Conservation (phyloP, 371 early-diverging fungal species). For the Mucor velutinosus region DNA sequence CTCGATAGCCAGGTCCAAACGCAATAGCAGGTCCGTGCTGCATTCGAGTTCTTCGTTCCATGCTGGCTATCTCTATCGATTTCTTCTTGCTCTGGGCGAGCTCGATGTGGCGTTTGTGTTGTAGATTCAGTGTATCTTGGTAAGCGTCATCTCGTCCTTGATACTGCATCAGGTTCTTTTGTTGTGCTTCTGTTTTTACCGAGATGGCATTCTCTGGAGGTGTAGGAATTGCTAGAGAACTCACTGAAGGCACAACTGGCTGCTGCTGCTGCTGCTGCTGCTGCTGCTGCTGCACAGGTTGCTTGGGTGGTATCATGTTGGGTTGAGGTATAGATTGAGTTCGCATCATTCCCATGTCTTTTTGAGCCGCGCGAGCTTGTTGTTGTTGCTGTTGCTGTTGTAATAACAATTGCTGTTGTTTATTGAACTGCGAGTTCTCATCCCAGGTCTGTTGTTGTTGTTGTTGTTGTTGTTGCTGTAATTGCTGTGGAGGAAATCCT, state of each 20-base stretch:
- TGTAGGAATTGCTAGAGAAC: constrained; percentile 22
- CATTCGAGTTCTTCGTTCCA: constrained; percentile 35
- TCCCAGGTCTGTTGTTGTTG: neutral
- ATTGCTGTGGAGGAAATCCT: neutral
- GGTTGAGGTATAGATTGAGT: constrained; percentile 2
- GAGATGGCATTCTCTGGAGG: constrained; percentile 18
- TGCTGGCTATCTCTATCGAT: constrained; percentile 33
- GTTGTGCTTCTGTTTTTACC: constrained; percentile 16
- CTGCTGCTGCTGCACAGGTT: constrained; percentile 25
- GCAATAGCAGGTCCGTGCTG: constrained; percentile 29
- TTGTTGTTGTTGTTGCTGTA: constrained; percentile 3
- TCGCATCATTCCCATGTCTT: constrained; percentile 3
- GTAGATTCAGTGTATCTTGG: constrained; percentile 41
- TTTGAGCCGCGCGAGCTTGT: neutral
- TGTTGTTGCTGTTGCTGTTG: constrained; percentile 1
- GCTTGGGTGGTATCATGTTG: constrained; percentile 25
- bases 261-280: constrained; percentile 29
- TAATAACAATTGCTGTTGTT: neutral
- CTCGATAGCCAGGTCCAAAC: constrained; percentile 51
- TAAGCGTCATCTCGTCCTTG: constrained; percentile 38
- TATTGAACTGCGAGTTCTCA: neutral
- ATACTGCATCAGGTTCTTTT: constrained; percentile 29
- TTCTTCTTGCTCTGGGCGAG: constrained; percentile 48
- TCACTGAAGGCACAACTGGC: constrained; percentile 27
- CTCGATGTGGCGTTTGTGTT: constrained; percentile 48